These are phyloP conservation scores for Myochromella boudieri DNA, from an alignment of 768 basidiomycete species.

Conservation along the genomic window DNA sequence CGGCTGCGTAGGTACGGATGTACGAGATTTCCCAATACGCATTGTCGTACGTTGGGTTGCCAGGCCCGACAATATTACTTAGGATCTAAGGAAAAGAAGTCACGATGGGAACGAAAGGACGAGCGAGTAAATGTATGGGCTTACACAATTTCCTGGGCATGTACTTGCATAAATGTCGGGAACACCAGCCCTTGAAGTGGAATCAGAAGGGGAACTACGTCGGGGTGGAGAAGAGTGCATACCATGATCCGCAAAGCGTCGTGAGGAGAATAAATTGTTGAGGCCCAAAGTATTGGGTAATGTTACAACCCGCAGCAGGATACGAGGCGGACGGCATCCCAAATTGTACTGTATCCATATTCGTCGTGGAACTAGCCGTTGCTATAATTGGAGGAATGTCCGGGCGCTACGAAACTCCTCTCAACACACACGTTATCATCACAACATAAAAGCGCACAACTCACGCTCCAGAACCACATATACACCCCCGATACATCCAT, in stretches of 20 bases:
- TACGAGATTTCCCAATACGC: slow-evolving; percentile 64
- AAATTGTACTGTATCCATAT: slow-evolving; percentile 41
- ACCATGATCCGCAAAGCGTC: slow-evolving; percentile 59
- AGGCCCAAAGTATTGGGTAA: slow-evolving; percentile 55
- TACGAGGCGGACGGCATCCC: slow-evolving; percentile 70
- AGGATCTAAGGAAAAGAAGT: slow-evolving; percentile 19
- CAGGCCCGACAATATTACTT: slow-evolving; percentile 49
- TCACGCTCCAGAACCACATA: slow-evolving; percentile 27
- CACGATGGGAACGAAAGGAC: neutral
- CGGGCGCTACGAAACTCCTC: slow-evolving; percentile 39
- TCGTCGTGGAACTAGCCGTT: slow-evolving; percentile 31
- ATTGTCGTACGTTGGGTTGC: slow-evolving; percentile 43
- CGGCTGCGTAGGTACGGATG: slow-evolving; percentile 54
- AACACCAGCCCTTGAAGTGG: slow-evolving; percentile 45
- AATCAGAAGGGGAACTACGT: neutral
- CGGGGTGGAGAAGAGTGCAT: slow-evolving; percentile 1
- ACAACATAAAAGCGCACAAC: neutral
- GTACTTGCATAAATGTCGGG: slow-evolving; percentile 40
- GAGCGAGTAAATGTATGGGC: slow-evolving; percentile 13
- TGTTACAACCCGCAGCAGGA: slow-evolving; percentile 52
- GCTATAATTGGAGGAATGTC: slow-evolving; percentile 40
- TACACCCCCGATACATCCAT: slow-evolving; percentile 51
- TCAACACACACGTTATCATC: neutral
- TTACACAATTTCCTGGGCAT: slow-evolving; percentile 41
- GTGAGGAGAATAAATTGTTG: slow-evolving; percentile 71